Evolutionary conservation across 805 yeast genomes (phyloP).

Genomic region (Starmerella roubikii): DNA sequence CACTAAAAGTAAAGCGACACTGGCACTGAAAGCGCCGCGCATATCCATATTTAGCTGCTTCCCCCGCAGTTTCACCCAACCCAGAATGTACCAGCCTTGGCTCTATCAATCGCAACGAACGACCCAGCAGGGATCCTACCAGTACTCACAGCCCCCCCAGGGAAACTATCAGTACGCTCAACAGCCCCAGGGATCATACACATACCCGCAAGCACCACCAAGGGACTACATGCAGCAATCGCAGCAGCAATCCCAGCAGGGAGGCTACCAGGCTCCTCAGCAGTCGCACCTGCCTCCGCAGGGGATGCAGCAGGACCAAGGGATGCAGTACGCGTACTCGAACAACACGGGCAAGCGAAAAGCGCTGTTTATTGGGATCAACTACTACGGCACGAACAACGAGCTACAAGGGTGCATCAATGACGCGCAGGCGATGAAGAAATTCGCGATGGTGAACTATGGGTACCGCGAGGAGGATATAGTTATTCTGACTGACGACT

Average conservation of each 20-base stretch:
- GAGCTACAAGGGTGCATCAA: conserved; percentile 68
- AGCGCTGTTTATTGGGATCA: conserved; percentile 66
- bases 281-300: conserved; percentile 22
- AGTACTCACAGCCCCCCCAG: no score
- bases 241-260: background rate
- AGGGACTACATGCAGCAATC: background rate
- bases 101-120: no score
- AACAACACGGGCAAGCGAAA: conserved; percentile 59
- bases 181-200: no score
- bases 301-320: conserved; percentile 24
- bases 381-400: conserved; percentile 53
- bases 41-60: no score
- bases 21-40: no score
- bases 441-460: conserved; percentile 30
- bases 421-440: conserved; percentile 40
- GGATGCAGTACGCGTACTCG: conserved; percentile 43
- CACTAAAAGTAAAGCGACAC: no score
- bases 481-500: conserved; percentile 31
- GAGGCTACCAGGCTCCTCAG: background rate
- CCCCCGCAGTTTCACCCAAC: no score
- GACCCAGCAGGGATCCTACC: no score
- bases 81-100: no score
- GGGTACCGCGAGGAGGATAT: conserved; percentile 29
- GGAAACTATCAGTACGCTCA: no score
- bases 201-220: no score